Conservation (phyloP, 75 land plant species). For the Pinus taeda region DNA sequence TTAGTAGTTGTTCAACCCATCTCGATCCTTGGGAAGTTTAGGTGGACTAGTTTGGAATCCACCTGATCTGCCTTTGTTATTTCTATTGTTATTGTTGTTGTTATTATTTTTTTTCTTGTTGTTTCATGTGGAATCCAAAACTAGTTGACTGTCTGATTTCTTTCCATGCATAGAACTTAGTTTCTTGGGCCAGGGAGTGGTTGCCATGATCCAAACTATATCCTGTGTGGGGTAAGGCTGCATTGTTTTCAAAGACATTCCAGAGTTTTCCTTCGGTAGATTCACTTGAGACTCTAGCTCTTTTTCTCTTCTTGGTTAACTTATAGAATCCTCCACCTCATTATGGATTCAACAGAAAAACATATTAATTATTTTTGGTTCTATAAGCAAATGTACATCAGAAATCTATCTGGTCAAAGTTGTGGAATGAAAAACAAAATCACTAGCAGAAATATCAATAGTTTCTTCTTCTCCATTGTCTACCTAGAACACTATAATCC, state of each 20-base stretch:
- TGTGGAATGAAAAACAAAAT: neutral
- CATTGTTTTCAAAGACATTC: slow-evolving; percentile 8
- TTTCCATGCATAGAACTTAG: neutral
- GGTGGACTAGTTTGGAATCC: slow-evolving; percentile 4
- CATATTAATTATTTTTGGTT: neutral
- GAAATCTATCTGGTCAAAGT: neutral
- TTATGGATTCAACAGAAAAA: slow-evolving; percentile 4
- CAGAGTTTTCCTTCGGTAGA: neutral
- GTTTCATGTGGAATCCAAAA: neutral
- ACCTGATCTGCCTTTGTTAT: slow-evolving; percentile 3
- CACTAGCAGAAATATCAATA: too few relatives aligned
- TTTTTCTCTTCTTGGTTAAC: slow-evolving; percentile 6
- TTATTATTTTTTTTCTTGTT: neutral
- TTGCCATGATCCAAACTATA: neutral
- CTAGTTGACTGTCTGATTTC: slow-evolving; percentile 1
- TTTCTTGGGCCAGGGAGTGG: neutral
- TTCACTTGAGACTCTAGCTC: neutral
- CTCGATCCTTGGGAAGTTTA: slow-evolving; percentile 31
- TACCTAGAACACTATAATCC: neutral
- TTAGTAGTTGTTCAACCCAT: slow-evolving; percentile 81
- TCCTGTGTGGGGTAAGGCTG: slow-evolving; percentile 5
- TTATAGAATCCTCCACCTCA: slow-evolving; percentile 2
- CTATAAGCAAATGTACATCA: too few relatives aligned
- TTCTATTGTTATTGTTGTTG: neutral
- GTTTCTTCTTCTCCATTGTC: too few relatives aligned